Base-by-base conservation (phyloP, 306 rosid species). In the Cicer bijugum region DNA sequence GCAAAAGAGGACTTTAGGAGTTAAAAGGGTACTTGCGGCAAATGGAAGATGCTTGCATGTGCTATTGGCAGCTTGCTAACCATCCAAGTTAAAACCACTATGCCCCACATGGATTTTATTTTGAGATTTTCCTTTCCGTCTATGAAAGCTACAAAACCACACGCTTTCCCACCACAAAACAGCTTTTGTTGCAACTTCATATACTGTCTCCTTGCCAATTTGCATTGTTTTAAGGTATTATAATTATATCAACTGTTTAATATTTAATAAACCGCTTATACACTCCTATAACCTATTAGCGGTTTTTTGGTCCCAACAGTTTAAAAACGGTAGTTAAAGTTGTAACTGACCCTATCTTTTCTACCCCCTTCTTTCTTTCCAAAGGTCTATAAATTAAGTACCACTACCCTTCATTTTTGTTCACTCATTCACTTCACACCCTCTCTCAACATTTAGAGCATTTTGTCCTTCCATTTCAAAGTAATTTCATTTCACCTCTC, bases 91-190 rank as follows among this genome's bases (percentile, higher is more conserved):
- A 59, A 86, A 84, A 83, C 87, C 75, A 9, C 83, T 12, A 58
- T 81, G 52, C 42, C 82, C 95, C 93, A 84, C 86, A 63, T 75
- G 33, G 85, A 86, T 83, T 78, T 76, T 45, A 28, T 28, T 28
- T 28, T 28, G 42, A 72, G 78, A 76, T 51, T 80, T 82, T 44
- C 33, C 33, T 28, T 28, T 78, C 82, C 62, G 6, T 33, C 67
- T 17, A 11, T 2, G 78, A 80, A 75, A 84, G 71, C 86, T 55
- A 82, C 91, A 76, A 86, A 78, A 76, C 96, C 94, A 89, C 96
- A 78, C 92, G 90, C 12, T 83, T 80, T 85, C 82, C 12, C 12
- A 16, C 76, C 39, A 35, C 9, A 75, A 87, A 83, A 84, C 84
- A 68, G 47, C 84, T 60, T 60, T 71, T 69, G 9, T 9, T 68